A percentile compares a stretch with the other conserved stretches of the same genome.
These are phyloP conservation scores for Pisolithus marmoratus DNA, from an alignment of 768 basidiomycete species.

Conservation along the genomic window DNA sequence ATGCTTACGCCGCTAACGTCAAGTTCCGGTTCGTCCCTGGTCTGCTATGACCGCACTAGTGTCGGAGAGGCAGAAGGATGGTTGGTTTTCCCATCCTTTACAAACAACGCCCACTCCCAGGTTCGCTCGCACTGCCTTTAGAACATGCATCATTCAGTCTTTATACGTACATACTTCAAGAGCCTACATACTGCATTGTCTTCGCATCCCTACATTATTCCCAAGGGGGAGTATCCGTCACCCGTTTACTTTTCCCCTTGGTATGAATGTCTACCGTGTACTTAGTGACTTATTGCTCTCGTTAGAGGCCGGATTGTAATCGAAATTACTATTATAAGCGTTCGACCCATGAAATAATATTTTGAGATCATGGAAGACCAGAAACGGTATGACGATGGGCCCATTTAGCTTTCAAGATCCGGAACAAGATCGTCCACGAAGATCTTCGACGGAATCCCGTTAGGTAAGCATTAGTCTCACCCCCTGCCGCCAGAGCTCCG, in stretches of 20 bases:
- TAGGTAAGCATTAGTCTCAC: no score
- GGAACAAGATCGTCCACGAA: no score
- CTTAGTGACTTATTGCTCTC: not conserved
- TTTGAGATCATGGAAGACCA: no score
- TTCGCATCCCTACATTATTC: not conserved
- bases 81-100: not conserved
- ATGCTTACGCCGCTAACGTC: conserved; percentile 39
- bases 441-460: no score
- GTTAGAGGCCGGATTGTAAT: not conserved
- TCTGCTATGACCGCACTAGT: conserved; percentile 25
- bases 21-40: conserved; percentile 48
- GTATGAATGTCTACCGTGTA: not conserved
- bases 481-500: no score
- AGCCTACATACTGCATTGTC: not conserved
- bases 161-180: not conserved
- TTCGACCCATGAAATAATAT: no score
- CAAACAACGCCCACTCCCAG: not conserved
- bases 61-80: not conserved
- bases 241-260: not conserved
- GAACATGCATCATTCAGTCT: not conserved
- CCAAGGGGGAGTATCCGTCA: not conserved
- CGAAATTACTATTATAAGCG: not conserved
- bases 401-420: no score
- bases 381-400: no score
- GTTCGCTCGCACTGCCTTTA: not conserved